Conservation (phyloP, 2,329 filamentous ascomycete genomes). For the Didymella sp. region DNA sequence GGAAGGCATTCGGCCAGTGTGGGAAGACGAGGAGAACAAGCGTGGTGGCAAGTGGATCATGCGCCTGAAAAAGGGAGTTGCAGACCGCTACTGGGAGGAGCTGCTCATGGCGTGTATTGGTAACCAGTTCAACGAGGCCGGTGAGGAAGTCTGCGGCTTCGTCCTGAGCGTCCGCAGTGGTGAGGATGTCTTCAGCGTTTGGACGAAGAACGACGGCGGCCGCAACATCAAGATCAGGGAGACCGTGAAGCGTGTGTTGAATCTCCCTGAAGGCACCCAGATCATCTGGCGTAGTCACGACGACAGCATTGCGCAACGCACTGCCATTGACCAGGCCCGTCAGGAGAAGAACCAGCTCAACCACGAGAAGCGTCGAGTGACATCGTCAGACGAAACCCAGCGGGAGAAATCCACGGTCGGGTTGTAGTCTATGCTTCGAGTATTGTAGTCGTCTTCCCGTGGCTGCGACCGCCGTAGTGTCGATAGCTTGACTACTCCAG, state of each 20-base stretch:
- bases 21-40: constrained; percentile 98
- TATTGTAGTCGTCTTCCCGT: constrained; percentile 12
- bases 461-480: constrained; percentile 5
- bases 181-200: constrained; percentile 97
- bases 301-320: constrained; percentile 90
- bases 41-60: constrained; percentile 98
- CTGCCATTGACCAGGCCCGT: constrained; percentile 87
- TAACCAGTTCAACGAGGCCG: constrained; percentile 90
- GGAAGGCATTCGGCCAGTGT: constrained; percentile 93
- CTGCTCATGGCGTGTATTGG: constrained; percentile 88
- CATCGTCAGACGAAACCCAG: constrained; percentile 44
- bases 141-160: constrained; percentile 92
- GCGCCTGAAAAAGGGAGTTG: constrained; percentile 94
- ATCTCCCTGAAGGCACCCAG: constrained; percentile 85
- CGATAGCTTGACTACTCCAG: background rate
- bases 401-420: constrained; percentile 41
- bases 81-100: constrained; percentile 97
- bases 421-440: constrained; percentile 26
- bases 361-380: constrained; percentile 55
- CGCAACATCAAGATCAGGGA: constrained; percentile 96
- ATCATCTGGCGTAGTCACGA: constrained; percentile 97
- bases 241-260: constrained; percentile 88
- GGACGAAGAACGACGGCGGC: constrained; percentile 92
- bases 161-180: constrained; percentile 94
- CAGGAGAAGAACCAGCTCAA: constrained; percentile 73